Percentiles rank a stretch among this genome's conserved stretches.
These are phyloP conservation scores for Tillandsia fasciculata DNA, from an alignment of 176 grass and related monocot species.

Conservation along the genomic window DNA sequence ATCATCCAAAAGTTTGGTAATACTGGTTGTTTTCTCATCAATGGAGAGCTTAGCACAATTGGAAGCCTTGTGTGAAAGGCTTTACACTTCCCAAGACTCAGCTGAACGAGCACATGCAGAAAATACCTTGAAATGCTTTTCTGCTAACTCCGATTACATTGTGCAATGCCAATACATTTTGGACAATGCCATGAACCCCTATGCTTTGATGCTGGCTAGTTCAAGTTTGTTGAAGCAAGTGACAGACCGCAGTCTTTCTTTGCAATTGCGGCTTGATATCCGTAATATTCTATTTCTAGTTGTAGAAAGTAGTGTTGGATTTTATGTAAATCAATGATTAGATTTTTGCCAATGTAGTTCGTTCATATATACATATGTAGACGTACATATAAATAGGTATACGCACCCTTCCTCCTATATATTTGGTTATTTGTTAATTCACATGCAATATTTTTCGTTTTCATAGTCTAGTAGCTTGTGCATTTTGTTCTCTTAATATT, in stretches of 20 bases:
- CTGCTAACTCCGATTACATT: conserved; percentile 97
- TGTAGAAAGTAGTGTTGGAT: conserved; percentile 22
- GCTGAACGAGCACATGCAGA: conserved; percentile 89
- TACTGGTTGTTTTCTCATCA: conserved; percentile 37
- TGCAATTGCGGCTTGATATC: conserved; percentile 92
- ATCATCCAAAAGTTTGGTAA: conserved; percentile 50
- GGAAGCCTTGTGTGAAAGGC: conserved; percentile 97
- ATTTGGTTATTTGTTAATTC: not conserved
- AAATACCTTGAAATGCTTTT: conserved; percentile 98
- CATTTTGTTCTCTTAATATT: not conserved
- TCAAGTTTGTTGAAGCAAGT: conserved; percentile 99
- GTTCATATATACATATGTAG: too few species aligned
- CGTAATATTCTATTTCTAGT: conserved; percentile 71
- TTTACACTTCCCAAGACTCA: conserved; percentile 95
- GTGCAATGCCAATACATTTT: conserved; percentile 98
- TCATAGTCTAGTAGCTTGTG: not conserved
- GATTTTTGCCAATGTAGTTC: not conserved
- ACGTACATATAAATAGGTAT: too few species aligned
- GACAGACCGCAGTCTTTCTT: conserved; percentile 65
- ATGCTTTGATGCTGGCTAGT: conserved; percentile 96
- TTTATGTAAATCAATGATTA: conserved; percentile 18
- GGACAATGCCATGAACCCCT: conserved; percentile 98
- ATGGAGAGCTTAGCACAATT: conserved; percentile 99
- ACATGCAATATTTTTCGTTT: not conserved
- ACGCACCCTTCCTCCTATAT: too few species aligned